These are phyloP conservation scores for Ogataea neopini DNA, from an alignment of 805 yeast species.

Conservation along the genomic window DNA sequence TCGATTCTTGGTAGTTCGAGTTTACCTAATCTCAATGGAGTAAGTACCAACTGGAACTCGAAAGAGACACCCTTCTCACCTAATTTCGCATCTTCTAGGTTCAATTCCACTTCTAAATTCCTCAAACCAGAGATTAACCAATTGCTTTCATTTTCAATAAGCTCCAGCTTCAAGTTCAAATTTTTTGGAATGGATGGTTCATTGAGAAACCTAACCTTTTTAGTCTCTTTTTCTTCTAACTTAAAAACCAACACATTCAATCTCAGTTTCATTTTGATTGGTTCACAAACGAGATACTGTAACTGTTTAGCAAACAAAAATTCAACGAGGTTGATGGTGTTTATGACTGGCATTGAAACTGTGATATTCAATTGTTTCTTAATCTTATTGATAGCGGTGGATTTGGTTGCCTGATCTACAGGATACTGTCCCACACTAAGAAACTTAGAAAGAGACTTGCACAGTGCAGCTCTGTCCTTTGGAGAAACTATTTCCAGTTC, in stretches of 20 bases:
- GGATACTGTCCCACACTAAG: conserved; percentile 10
- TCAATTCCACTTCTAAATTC: conserved; percentile 42
- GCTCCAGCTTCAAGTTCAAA: conserved; percentile 26
- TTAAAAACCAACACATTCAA: conserved; percentile 35
- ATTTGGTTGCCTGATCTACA: conserved; percentile 5
- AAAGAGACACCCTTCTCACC: conserved; percentile 14
- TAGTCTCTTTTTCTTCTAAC: conserved; percentile 24
- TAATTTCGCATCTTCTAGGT: conserved; percentile 14
- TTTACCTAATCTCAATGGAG: conserved; percentile 79
- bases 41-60: conserved; percentile 46
- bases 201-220: conserved; percentile 32
- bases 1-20: conserved; percentile 64
- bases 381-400: conserved; percentile 2
- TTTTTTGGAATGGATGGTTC: conserved; percentile 21
- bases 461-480: conserved; percentile 15
- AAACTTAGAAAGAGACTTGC: conserved; percentile 15
- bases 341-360: conserved; percentile 63
- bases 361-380: conserved; percentile 40
- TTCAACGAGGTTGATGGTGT: conserved; percentile 60
- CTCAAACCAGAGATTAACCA: conserved; percentile 84
- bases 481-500: conserved; percentile 17
- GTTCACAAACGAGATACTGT: conserved; percentile 62
- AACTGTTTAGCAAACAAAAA: conserved; percentile 40
- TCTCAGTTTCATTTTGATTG: conserved; percentile 46
- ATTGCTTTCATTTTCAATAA: conserved; percentile 46